phyloP scores from a whole-genome alignment of 2,329 filamentous ascomycete genomes.

The Xylariaceae sp. region DNA sequence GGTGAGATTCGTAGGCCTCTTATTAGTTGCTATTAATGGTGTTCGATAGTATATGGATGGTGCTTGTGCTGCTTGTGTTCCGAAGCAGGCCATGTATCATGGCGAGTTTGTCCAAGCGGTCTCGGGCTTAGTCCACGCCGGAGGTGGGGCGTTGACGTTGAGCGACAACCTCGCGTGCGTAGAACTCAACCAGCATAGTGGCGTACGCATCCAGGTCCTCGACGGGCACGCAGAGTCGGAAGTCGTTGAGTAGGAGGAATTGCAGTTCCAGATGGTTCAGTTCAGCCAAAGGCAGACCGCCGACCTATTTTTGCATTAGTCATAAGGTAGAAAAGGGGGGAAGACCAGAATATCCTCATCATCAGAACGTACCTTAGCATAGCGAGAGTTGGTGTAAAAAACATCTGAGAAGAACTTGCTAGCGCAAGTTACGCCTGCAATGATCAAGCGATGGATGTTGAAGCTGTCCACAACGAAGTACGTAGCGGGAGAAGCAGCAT shows the following conservation, averaged over 20 bases:
- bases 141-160: constrained; percentile 29
- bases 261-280: constrained; percentile 95
- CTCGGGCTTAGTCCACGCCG: constrained; percentile 12
- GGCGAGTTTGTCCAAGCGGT: neutral
- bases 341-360: neutral
- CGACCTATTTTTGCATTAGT: constrained; percentile 59
- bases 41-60: constrained; percentile 5
- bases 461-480: constrained; percentile 97
- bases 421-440: constrained; percentile 93
- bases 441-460: constrained; percentile 95
- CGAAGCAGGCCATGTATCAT: neutral
- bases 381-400: constrained; percentile 98
- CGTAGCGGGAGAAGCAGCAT: constrained; percentile 39
- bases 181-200: constrained; percentile 98
- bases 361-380: constrained; percentile 73
- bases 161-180: constrained; percentile 77
- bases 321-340: neutral
- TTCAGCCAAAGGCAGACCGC: constrained; percentile 83
- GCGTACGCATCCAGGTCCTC: constrained; percentile 96
- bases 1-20: constrained; percentile 5
- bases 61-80: constrained; percentile 3
- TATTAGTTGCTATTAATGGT: constrained; percentile 19
- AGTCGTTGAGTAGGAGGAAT: constrained; percentile 93
- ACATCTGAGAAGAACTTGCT: constrained; percentile 99
- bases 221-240: constrained; percentile 84